Conservation (phyloP, 192 early-diverging fungal species). For the Coemansia sp. region DNA sequence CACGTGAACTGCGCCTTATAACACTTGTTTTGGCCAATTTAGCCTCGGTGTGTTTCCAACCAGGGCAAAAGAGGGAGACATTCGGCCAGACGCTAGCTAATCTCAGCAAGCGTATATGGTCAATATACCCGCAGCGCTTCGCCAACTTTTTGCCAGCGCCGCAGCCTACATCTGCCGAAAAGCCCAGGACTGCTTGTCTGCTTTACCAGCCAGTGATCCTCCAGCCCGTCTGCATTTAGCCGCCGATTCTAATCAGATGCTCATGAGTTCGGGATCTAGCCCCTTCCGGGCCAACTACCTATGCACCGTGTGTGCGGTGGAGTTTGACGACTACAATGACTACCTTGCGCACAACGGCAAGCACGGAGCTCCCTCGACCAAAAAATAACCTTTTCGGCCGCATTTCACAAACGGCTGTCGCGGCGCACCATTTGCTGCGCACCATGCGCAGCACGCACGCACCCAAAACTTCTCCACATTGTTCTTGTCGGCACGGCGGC, state of each 20-base stretch:
- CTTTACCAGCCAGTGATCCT: neutral
- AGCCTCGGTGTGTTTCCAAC: conserved; percentile 1
- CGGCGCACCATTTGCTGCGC: too few species aligned
- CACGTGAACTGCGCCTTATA: conserved; percentile 7
- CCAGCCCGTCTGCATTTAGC: neutral
- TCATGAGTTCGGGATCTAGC: neutral
- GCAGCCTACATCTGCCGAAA: neutral
- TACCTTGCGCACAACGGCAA: conserved; percentile 20
- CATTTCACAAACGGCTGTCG: neutral
- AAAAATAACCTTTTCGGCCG: neutral
- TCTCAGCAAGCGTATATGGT: neutral
- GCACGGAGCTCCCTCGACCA: neutral
- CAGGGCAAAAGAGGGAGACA: neutral
- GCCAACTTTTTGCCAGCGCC: neutral
- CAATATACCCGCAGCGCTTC: neutral
- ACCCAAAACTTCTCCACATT: too few species aligned
- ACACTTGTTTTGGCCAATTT: conserved; percentile 5
- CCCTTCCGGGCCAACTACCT: neutral
- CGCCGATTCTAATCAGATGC: neutral
- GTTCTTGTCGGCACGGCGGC: neutral
- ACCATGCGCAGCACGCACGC: neutral
- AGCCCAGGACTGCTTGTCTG: neutral
- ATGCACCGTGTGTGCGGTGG: conserved; percentile 8
- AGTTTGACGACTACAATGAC: conserved; percentile 16
- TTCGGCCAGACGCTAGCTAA: neutral